Evolutionary conservation across 2,329 filamentous ascomycete species (phyloP), one percentile per base, ranked within the genome.

Genomic region (Microascus cirrosus): DNA sequence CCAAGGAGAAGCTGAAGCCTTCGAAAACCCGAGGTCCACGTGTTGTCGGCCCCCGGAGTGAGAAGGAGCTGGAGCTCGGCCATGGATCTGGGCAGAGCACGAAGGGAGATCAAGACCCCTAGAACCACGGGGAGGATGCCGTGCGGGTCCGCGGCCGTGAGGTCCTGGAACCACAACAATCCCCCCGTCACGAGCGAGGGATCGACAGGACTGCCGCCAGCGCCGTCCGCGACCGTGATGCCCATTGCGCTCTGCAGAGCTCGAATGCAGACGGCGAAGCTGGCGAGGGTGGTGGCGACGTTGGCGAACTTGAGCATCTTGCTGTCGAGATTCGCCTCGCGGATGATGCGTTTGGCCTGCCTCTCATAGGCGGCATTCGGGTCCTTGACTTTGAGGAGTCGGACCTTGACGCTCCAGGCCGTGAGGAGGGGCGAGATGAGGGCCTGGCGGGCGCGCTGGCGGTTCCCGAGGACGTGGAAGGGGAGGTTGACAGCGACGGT

Each of bases 131-230:
- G 79, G 0, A 83, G 71, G 32, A 75, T 66, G 58, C 74, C 70
- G 58, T 75, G 76, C 1, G 81, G 79, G 60, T 84, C 81, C 35
- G 76, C 68, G 34, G 65, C 74, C 7, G 75, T 77, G 25, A 84
- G 72, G 61, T 84, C 76, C 2, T 73, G 69, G 63, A 83, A 82
- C 80, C 81, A 83, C 18, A 83, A 69, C 48, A 71, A 74, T 28
- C 81, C 80, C 5, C 77, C 80, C 0, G 75, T 70, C 1, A 70
- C 64, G n/a, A 84, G 63, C 1, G 72, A 70, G 2, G 71, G 67
- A 51, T 78, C 67, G 42, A 68, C 62, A 57, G 69, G 61, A n/a
- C n/a, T n/a, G n/a, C n/a, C n/a, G 58, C 60, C 60, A 13, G 65
- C 65, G 2, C 69, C 42, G 28, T 62, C 60, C n/a, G 66, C 61